Base-by-base conservation (phyloP, 305 asterid species). In the Solanum hybrid region DNA sequence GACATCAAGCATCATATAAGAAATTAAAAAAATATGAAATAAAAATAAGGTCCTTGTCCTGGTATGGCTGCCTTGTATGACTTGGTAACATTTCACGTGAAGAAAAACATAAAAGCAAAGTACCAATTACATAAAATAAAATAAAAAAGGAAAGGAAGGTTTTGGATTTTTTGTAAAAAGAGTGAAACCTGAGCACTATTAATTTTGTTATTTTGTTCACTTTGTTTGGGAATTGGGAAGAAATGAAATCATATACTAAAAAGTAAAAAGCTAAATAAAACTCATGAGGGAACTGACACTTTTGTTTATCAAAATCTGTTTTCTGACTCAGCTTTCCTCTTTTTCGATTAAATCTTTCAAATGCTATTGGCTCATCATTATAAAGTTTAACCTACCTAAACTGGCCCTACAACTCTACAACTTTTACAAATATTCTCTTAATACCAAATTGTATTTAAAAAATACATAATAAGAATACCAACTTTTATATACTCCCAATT, bases 161-260 rank as follows among this genome's bases (percentile, higher is more conserved):
- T 89, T 94, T 91, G 94, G 93, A 74, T 7, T 57, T 40, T 64
- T 86, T 73, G 82, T 51, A 33, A 34, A 87, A 87, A 87, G 61
- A 88, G 89, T 75, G 91, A 14, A 82, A 28, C 26, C 87, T 84
- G 28, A 40, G 51, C 1, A 39, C 20, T 18, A 37, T 10, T 29
- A 83, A 18, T 84, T 84, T 22, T 51, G 91, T 57, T 89, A 18
- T 24, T 2, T 83, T 46, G 88, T 51, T 51, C 51, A 16, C 36
- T 2, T 83, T 42, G 88, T 51, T 51, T 84, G 88, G 88, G 26
- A 84, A 85, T 85, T 51, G 88, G 88, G 76, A 51, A 36, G 33
- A 85, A 85, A 85, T 57, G 31, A 84, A 31, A 31, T 22, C 16
- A 11, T 78, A 35, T 37, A 61, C 76, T 81, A 81, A 81, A 51